Evolutionary conservation across 2,329 filamentous ascomycete species (phyloP).

Genomic region (Diaporthe aspalathi): DNA sequence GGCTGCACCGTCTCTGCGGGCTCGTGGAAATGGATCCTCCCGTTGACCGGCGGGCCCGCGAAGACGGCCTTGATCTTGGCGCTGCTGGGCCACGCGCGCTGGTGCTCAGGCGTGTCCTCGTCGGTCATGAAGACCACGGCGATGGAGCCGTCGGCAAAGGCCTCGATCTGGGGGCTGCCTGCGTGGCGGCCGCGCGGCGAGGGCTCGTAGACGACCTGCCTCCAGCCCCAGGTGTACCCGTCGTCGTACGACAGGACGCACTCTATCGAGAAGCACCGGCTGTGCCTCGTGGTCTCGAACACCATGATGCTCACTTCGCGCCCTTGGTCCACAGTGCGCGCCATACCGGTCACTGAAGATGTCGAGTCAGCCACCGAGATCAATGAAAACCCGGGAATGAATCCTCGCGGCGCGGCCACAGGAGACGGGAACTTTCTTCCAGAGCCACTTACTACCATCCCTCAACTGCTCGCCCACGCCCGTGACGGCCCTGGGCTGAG

Average conservation of each 20-base stretch:
- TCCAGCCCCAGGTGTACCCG: constrained; percentile 52
- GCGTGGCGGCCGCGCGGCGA: constrained; percentile 49
- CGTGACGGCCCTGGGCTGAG: constrained; percentile 52
- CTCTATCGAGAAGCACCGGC: constrained; percentile 55
- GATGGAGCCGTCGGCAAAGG: constrained; percentile 52
- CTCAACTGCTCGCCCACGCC: constrained; percentile 49
- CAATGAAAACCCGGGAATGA: neutral
- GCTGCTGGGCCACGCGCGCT: constrained; percentile 52
- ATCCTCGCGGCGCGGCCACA: neutral
- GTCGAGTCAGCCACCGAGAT: neutral
- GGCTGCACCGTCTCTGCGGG: constrained; percentile 18
- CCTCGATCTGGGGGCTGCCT: constrained; percentile 58
- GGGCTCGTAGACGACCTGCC: constrained; percentile 55
- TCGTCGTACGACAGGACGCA: constrained; percentile 58
- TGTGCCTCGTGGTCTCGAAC: constrained; percentile 56
- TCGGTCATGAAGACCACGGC: constrained; percentile 61
- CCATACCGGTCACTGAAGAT: constrained; percentile 54
- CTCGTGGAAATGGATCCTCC: constrained; percentile 36
- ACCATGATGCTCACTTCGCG: constrained; percentile 56
- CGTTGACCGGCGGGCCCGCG: constrained; percentile 33
- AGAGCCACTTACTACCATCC: constrained; percentile 49
- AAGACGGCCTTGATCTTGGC: constrained; percentile 56
- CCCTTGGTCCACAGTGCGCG: constrained; percentile 47
- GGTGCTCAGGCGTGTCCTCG: constrained; percentile 49
- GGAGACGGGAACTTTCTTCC: neutral